These are phyloP conservation scores for Calonectria ilicicola DNA, from an alignment of 2,329 filamentous ascomycete species.

Conservation along the genomic window DNA sequence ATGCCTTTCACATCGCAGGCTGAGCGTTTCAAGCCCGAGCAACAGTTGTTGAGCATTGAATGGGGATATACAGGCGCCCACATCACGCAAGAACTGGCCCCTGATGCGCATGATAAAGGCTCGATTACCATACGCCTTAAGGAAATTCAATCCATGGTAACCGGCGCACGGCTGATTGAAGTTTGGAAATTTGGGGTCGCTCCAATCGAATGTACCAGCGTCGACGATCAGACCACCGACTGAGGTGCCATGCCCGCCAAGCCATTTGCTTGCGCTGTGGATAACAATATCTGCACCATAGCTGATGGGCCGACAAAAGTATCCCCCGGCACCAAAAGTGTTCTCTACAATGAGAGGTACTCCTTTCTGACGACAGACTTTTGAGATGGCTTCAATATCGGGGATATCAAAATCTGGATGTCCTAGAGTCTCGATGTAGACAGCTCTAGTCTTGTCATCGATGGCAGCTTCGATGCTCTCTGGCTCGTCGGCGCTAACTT, in stretches of 20 bases:
- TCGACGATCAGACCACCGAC: background rate
- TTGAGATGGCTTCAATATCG: background rate
- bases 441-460: background rate
- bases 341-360: background rate
- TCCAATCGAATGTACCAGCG: background rate
- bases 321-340: background rate
- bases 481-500: background rate
- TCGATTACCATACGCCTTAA: background rate
- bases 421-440: background rate
- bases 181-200: background rate
- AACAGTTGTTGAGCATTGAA: background rate
- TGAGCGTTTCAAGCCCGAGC: background rate
- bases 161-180: background rate
- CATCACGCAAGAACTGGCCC: background rate
- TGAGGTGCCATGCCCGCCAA: background rate
- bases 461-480: background rate
- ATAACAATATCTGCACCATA: background rate
- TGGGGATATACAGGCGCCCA: background rate
- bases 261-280: background rate
- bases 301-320: background rate
- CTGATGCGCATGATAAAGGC: background rate
- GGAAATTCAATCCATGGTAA: background rate
- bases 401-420: background rate
- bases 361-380: background rate
- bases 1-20: background rate